Evolutionary conservation across 192 early-diverging fungal genomes (phyloP).

Genomic region (Linnemannia exigua): DNA sequence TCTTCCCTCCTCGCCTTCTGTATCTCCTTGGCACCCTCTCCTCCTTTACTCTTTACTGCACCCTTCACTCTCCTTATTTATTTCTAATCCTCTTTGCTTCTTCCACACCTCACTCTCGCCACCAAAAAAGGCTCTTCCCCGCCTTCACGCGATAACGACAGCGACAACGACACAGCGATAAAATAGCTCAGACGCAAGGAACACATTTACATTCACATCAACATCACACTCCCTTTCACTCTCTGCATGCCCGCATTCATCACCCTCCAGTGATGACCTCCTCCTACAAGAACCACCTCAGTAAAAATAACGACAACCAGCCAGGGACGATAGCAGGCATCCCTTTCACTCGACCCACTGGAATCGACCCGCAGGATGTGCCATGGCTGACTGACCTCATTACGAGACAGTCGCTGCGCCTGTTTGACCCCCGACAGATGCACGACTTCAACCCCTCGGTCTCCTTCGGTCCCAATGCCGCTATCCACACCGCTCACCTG

Average conservation of each 20-base stretch:
- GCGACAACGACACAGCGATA: not conserved
- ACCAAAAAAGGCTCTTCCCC: not conserved
- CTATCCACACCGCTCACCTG: constrained; percentile 42
- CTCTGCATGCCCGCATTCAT: not conserved
- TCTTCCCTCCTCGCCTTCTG: not conserved
- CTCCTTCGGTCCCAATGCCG: constrained; percentile 22
- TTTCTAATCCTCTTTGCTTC: not conserved
- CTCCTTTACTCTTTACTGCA: not conserved
- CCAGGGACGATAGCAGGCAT: not conserved
- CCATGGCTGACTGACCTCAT: constrained; percentile 49
- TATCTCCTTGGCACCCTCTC: not conserved
- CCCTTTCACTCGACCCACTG: constrained; percentile 26
- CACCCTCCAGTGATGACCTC: not conserved
- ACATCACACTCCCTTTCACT: not conserved
- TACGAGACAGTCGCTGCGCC: constrained; percentile 30
- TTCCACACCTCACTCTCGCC: not conserved
- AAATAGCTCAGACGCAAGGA: not conserved
- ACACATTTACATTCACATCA: not conserved
- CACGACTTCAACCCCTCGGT: constrained; percentile 33
- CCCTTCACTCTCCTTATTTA: not conserved
- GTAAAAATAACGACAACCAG: not conserved
- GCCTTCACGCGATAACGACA: not conserved
- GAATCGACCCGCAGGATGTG: constrained; percentile 45
- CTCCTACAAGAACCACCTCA: not conserved
- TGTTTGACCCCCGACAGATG: constrained; percentile 34